Percentiles rank a stretch among this genome's conserved stretches.
These are phyloP conservation scores for Sextonia rubra DNA, from an alignment of 164 flowering plant species.

Conservation along the genomic window DNA sequence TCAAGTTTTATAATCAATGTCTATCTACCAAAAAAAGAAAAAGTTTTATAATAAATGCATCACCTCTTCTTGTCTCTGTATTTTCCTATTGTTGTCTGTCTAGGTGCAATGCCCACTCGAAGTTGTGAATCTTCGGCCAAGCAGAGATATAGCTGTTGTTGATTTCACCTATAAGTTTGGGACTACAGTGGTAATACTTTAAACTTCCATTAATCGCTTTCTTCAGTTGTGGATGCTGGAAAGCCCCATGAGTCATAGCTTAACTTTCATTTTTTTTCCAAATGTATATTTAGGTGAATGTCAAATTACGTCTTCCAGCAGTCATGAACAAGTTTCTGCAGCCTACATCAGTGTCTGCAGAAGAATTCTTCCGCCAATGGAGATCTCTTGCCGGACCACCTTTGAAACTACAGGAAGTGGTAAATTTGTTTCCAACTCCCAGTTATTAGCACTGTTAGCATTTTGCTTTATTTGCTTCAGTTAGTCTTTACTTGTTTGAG, in stretches of 20 bases:
- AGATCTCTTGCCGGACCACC: slow-evolving; percentile 98
- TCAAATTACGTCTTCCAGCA: slow-evolving; percentile 92
- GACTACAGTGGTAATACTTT: slow-evolving; percentile 43
- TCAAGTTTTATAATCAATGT: neutral
- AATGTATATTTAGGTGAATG: slow-evolving; percentile 52
- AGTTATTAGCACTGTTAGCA: neutral
- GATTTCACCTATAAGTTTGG: slow-evolving; percentile 91
- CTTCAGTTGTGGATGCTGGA: neutral
- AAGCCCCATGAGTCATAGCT: neutral
- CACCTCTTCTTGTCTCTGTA: neutral
- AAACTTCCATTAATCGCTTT: neutral
- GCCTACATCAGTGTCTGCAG: slow-evolving; percentile 73
- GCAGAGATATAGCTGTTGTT: slow-evolving; percentile 96
- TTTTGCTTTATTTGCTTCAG: neutral
- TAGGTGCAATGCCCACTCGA: slow-evolving; percentile 98
- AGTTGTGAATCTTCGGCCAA: slow-evolving; percentile 76
- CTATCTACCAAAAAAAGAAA: too few species aligned
- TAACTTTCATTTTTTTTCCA: slow-evolving; percentile 8
- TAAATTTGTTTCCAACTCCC: slow-evolving; percentile 17
- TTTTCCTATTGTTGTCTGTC: slow-evolving; percentile 1
- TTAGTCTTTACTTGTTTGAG: too few species aligned
- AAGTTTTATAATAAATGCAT: neutral
- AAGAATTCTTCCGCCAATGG: slow-evolving; percentile 98
- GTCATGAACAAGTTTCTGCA: slow-evolving; percentile 87
- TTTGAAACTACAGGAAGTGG: slow-evolving; percentile 99